These are phyloP conservation scores for Fistulinella prunicolor DNA, from an alignment of 768 basidiomycete species.

Conservation along the genomic window DNA sequence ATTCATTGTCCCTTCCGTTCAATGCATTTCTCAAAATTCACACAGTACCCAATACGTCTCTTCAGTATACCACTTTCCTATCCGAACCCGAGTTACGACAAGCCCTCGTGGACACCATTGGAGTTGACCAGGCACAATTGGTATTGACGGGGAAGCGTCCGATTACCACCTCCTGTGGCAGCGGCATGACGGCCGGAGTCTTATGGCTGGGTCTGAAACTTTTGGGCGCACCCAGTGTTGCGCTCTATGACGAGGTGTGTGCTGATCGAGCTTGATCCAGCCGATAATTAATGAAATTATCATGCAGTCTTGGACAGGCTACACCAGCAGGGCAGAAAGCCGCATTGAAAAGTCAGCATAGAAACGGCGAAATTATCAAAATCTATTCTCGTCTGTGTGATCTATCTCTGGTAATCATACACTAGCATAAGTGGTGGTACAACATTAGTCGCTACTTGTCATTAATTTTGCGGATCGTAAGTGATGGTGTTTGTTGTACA, in stretches of 20 bases:
- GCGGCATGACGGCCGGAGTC: conserved; percentile 96
- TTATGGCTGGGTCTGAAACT: conserved; percentile 90
- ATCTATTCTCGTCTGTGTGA: conserved; percentile 4
- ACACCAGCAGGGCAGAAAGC: conserved; percentile 74
- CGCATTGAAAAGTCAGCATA: conserved; percentile 55
- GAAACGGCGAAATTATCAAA: conserved; percentile 2
- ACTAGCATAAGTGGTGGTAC: conserved; percentile 28
- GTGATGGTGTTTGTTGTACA: conserved; percentile 18
- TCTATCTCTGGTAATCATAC: conserved; percentile 15
- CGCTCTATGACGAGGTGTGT: conserved; percentile 92
- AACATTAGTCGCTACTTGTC: conserved; percentile 22
- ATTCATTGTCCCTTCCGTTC: conserved; percentile 85
- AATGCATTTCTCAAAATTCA: conserved; percentile 58
- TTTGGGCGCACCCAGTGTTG: conserved; percentile 56
- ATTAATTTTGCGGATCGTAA: conserved; percentile 14
- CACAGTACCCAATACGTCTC: conserved; percentile 31
- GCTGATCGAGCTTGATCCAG: conserved; percentile 6
- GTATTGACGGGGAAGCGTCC: conserved; percentile 58
- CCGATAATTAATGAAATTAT: conserved; percentile 15
- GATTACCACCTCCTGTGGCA: conserved; percentile 83
- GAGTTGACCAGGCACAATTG: conserved; percentile 49
- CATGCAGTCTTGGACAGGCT: conserved; percentile 92
- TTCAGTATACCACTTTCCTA: conserved; percentile 58
- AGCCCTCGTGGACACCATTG: conserved; percentile 63
- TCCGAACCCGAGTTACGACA: conserved; percentile 54